These are phyloP conservation scores for Mycosphaerella sp. DNA, from an alignment of 2,329 filamentous ascomycete species.

Conservation along the genomic window DNA sequence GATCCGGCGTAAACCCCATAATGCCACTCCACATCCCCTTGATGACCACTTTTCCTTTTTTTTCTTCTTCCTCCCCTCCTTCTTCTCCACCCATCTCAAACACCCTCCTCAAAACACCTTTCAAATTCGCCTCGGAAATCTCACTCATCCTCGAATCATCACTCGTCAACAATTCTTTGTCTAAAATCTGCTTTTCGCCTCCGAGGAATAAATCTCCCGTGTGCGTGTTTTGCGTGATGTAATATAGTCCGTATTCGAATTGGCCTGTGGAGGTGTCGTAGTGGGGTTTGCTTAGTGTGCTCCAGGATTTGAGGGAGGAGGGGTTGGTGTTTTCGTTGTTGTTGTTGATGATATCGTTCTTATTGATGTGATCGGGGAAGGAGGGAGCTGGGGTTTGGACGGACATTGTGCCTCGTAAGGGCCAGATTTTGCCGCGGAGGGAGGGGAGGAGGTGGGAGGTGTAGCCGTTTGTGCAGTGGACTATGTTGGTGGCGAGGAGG, in stretches of 20 bases:
- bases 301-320: slow-evolving; percentile 13
- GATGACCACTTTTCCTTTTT: slow-evolving; percentile 10
- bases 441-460: slow-evolving; percentile 19
- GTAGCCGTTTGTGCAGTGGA: slow-evolving; percentile 21
- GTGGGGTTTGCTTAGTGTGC: slow-evolving; percentile 12
- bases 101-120: slow-evolving; percentile 11
- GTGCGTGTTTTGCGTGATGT: slow-evolving; percentile 18
- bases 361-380: too few species aligned
- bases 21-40: slow-evolving; percentile 18
- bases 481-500: slow-evolving; percentile 15
- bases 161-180: slow-evolving; percentile 13
- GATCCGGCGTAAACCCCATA: slow-evolving; percentile 18
- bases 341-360: slow-evolving; percentile 4
- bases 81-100: too few species aligned
- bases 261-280: slow-evolving; percentile 15
- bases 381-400: slow-evolving; percentile 11
- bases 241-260: slow-evolving; percentile 21
- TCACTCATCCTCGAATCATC: slow-evolving; percentile 16
- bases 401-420: slow-evolving; percentile 21
- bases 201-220: slow-evolving; percentile 22
- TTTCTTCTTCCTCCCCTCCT: too few species aligned
- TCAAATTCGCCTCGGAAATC: slow-evolving; percentile 10
- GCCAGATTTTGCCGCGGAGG: slow-evolving; percentile 22
- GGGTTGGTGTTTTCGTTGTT: too few species aligned
- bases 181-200: slow-evolving; percentile 14